Conservation (phyloP, 768 basidiomycete genomes). For the Tephrocybe sp. region DNA sequence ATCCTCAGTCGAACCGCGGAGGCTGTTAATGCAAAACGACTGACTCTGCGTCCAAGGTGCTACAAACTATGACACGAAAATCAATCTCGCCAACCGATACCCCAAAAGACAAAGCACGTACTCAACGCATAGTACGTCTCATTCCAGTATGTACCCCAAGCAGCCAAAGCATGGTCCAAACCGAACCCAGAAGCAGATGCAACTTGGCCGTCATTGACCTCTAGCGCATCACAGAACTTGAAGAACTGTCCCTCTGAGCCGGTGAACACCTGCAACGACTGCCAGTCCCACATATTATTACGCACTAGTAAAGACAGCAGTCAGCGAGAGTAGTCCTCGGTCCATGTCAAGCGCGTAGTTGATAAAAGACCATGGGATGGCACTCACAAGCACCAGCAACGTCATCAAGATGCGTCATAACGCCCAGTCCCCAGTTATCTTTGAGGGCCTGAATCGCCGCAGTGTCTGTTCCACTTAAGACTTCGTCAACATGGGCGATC, state of each 20-base stretch:
- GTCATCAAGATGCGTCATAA: constrained; percentile 60
- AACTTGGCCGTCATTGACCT: constrained; percentile 52
- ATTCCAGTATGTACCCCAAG: constrained; percentile 62
- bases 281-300: constrained; percentile 68
- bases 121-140: constrained; percentile 39
- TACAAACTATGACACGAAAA: constrained; percentile 44
- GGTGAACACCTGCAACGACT: constrained; percentile 48
- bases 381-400: constrained; percentile 53
- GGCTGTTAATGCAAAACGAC: constrained; percentile 18
- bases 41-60: constrained; percentile 41
- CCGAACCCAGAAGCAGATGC: constrained; percentile 59
- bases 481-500: constrained; percentile 56
- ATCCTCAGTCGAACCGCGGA: not conserved
- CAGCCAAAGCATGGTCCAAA: constrained; percentile 53
- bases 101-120: constrained; percentile 25
- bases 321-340: not conserved
- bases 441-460: constrained; percentile 53
- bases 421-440: constrained; percentile 53
- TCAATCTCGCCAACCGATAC: not conserved
- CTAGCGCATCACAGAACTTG: constrained; percentile 63
- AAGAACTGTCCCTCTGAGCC: constrained; percentile 48
- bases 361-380: too few relatives aligned
- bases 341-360: too few relatives aligned
- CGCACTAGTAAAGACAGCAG: constrained; percentile 34
- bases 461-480: constrained; percentile 42